Percentiles rank a stretch among this genome's conserved stretches.
Evolutionary conservation across 768 basidiomycete genomes (phyloP).

Genomic region (Russula vinacea): DNA sequence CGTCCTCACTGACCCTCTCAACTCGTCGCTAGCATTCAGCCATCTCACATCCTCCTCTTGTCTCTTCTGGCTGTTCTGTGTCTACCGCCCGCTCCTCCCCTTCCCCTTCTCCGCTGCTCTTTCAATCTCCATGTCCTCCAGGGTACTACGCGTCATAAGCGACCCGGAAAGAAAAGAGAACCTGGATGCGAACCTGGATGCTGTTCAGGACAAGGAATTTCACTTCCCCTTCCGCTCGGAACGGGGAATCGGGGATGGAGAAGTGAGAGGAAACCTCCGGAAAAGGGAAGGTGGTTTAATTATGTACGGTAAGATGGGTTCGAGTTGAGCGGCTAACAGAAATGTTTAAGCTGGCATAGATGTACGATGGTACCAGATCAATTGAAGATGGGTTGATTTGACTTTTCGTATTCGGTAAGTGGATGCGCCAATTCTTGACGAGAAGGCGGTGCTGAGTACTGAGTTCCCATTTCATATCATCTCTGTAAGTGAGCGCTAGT

Average conservation of each 20-base stretch:
- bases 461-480: slow-evolving; percentile 25
- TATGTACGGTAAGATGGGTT: slow-evolving; percentile 18
- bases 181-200: too few relatives aligned
- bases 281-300: slow-evolving; percentile 28
- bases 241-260: slow-evolving; percentile 27
- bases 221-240: too few relatives aligned
- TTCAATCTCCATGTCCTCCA: slow-evolving; percentile 57
- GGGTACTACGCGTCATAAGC: too few relatives aligned
- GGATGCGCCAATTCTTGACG: slow-evolving; percentile 20
- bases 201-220: slow-evolving; percentile 21
- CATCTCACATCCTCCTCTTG: slow-evolving; percentile 45
- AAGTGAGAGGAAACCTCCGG: background rate
- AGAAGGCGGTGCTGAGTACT: slow-evolving; percentile 17
- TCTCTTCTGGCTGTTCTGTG: slow-evolving; percentile 67
- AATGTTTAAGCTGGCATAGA: slow-evolving; percentile 29
- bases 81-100: slow-evolving; percentile 40
- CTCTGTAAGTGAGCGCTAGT: background rate
- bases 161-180: slow-evolving; percentile 13
- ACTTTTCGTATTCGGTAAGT: slow-evolving; percentile 23
- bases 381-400: slow-evolving; percentile 29
- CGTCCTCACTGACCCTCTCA: slow-evolving; percentile 28
- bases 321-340: slow-evolving; percentile 28
- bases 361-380: slow-evolving; percentile 26
- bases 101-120: slow-evolving; percentile 25
- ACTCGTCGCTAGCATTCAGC: slow-evolving; percentile 41